Conservation (phyloP, 2,329 filamentous ascomycete species). For the Trichoderma sp. region DNA sequence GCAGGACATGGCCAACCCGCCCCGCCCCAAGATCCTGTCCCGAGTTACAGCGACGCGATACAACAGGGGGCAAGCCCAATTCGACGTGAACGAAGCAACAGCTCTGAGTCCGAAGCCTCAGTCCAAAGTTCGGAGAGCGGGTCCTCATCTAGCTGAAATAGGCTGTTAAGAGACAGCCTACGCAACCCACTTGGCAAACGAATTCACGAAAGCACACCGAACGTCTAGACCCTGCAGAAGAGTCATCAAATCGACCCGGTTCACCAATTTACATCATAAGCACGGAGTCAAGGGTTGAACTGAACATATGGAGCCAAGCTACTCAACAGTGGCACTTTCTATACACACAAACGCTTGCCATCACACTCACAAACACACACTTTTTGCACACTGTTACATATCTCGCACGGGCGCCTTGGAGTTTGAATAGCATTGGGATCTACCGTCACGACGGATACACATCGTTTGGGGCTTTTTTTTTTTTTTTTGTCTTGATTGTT, state of each 20-base stretch:
- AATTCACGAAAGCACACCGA: conserved; percentile 10
- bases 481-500: conserved; percentile 10
- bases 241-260: background rate
- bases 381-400: conserved; percentile 15
- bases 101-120: conserved; percentile 26
- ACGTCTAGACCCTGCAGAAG: background rate
- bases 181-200: background rate
- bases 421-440: conserved; percentile 29
- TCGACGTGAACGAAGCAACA: conserved; percentile 26
- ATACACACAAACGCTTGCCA: background rate
- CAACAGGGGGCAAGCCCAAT: conserved; percentile 43
- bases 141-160: conserved; percentile 7
- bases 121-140: conserved; percentile 10
- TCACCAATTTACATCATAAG: conserved; percentile 6
- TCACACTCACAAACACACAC: background rate
- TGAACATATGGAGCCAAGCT: background rate
- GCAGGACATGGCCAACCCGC: conserved; percentile 24
- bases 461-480: background rate
- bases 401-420: conserved; percentile 24
- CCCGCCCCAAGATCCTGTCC: conserved; percentile 55
- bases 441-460: conserved; percentile 7
- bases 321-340: background rate
- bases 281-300: conserved; percentile 4
- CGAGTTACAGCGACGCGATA: conserved; percentile 77
- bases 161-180: background rate